Evolutionary conservation across 768 basidiomycete genomes (phyloP).

Genomic region (Glaciozyma antarctica): DNA sequence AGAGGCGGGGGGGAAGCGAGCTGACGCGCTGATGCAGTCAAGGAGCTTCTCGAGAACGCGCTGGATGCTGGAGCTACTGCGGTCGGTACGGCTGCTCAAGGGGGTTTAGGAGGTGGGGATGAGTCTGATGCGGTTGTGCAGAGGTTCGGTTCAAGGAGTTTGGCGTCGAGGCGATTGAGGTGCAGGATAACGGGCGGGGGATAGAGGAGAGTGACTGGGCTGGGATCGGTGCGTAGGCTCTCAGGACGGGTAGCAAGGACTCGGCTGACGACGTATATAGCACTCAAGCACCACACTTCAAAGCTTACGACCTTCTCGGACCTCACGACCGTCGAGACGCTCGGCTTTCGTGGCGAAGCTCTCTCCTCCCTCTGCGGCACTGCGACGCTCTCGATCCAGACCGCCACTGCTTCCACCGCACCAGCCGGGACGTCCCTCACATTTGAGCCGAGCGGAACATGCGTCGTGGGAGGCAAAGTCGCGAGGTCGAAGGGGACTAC

Average conservation of each 20-base stretch:
- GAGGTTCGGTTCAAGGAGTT: constrained; percentile 85
- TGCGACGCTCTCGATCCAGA: constrained; percentile 54
- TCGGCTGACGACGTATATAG: constrained; percentile 42
- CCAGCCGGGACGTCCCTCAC: constrained; percentile 71
- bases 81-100: constrained; percentile 52
- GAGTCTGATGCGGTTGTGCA: constrained; percentile 36
- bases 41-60: constrained; percentile 93
- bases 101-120: background rate
- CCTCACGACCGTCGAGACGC: constrained; percentile 62
- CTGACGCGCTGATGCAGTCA: constrained; percentile 45
- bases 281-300: constrained; percentile 85
- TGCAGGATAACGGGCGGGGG: constrained; percentile 85
- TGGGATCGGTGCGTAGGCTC: constrained; percentile 54
- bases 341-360: constrained; percentile 95
- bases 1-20: too few relatives aligned
- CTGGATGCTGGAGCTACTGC: constrained; percentile 81
- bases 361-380: constrained; percentile 75
- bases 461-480: constrained; percentile 12
- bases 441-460: constrained; percentile 22
- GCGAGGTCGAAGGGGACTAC: constrained; percentile 61
- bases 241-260: background rate
- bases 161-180: constrained; percentile 71
- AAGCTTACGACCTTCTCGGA: constrained; percentile 71
- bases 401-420: constrained; percentile 58
- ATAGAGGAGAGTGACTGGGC: constrained; percentile 69